Conservation (phyloP, 1,139 yeast species). For the Debaryomycetaceae sp. region DNA sequence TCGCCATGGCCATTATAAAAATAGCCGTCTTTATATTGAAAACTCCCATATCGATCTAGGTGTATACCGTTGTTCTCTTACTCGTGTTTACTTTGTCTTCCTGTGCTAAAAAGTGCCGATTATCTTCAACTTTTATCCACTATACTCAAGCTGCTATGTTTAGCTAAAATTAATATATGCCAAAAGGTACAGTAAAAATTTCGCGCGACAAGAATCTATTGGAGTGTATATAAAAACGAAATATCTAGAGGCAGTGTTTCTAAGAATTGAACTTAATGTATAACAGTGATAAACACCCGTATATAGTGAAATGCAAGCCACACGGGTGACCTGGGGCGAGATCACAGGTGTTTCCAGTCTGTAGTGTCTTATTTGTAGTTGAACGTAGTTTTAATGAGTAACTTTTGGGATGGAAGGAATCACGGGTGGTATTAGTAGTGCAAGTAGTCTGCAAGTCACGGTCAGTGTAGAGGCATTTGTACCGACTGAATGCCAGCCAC, state of each 20-base stretch:
- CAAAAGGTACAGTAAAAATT: not conserved
- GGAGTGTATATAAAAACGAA: not conserved
- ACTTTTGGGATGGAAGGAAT: too few species aligned
- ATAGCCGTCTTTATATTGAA: not conserved
- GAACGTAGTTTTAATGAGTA: too few species aligned
- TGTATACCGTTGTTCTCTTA: too few species aligned
- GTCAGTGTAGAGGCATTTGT: too few species aligned
- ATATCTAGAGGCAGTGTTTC: not conserved
- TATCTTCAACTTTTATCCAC: not conserved
- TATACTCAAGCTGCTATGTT: not conserved
- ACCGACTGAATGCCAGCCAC: too few species aligned
- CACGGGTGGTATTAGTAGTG: too few species aligned
- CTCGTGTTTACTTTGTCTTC: too few species aligned
- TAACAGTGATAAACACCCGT: not conserved
- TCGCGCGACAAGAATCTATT: not conserved
- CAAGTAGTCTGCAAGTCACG: too few species aligned
- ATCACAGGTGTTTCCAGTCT: too few species aligned
- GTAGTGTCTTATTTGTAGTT: too few species aligned
- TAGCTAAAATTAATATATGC: not conserved
- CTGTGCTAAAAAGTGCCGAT: too few species aligned
- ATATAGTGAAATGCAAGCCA: not conserved
- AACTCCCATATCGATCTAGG: not conserved
- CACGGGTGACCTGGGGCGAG: too few species aligned
- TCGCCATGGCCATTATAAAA: constrained; percentile 2
- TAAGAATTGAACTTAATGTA: not conserved